Evolutionary conservation across 495 filamentous ascomycete genomes (phyloP), one percentile per base, ranked within the genome.

Genomic region (Penicillium maclennaniae): DNA sequence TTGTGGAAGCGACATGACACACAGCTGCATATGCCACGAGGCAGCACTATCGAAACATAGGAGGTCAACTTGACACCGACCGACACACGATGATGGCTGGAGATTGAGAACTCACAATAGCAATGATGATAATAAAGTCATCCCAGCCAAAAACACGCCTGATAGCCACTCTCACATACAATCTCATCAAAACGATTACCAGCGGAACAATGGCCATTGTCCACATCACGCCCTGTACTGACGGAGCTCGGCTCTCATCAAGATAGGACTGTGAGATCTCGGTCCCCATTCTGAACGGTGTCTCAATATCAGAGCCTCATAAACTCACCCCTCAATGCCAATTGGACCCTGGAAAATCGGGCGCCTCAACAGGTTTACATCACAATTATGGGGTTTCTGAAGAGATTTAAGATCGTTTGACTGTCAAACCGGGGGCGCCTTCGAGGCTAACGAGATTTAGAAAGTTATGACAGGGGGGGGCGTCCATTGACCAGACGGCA

Each of bases 91-190:
- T 1, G 12, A 15, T 16, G 19, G 14, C 16, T 14, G 10, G 12
- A 25, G 7, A 43, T 17, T n/a, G 10, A 41, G 20, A 23, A 52
- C 59, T 54, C 42, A 68, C 65, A 16, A 54, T 46, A 7, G 65
- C 57, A 41, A 60, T 27, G 17, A 53, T 49, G 38, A 60, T 56
- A 25, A 65, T 65, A 12, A 59, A 52, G 21, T 68, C 65, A 37
- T 68, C 65, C 62, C 59, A 65, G 26, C 65, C 62, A 49, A 68
- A 68, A 31, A 63, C 53, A 20, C 50, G 53, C 44, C 55, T 59
- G 38, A 68, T 21, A 28, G 43, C 37, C 31, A 63, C 39, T 26
- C 60, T 45, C 40, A 65, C 62, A 40, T 63, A 65, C 12, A 68
- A 38, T 26, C 65, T 53, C 39, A 65, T 53, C 6, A 44, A 19